Evolutionary conservation across 495 filamentous ascomycete genomes (phyloP), one percentile per base, ranked within the genome.

Genomic region (Penicillium silybi): DNA sequence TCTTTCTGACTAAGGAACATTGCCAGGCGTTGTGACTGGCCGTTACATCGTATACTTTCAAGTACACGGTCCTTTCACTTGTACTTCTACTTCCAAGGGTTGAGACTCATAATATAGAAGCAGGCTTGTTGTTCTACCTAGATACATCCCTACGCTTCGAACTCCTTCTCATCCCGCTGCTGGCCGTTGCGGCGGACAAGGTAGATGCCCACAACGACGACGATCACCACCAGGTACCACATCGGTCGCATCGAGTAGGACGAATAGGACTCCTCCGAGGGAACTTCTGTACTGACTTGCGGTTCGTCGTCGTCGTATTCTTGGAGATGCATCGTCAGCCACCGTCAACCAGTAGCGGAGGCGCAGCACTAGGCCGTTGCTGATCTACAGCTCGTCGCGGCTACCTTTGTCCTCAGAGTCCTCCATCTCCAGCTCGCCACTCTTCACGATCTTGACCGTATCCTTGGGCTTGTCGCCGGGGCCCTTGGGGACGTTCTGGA

Each of bases 391-490:
- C 73, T 97, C 93, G 73, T 86, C 85, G 72, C 95, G 88, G 81
- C 89, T 97, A 98, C 93, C 93, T 98, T 97, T 91, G 51, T 72
- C 66, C 50, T 70, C 66, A 35, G 63, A 48, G 29, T 60, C 56
- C 19, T 90, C 87, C 58, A 92, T 79, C 71, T 83, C 78, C 46
- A 97, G 77, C 81, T 98, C 95, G 62, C 93, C 93, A 71, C 89
- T 92, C 84, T 97, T 95, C 45, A 71, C 84, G 63, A 98, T 95
- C 82, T 88, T 96, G 67, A 99, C 81, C 15, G 76, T 59, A 74
- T 85, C 70, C 50, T 61, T 57, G 46, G 95, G 93, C 66, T 82
- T 90, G 79, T 97, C 89, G 57, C 83, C 81, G 11, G 72, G 44
- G 53, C 68, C 72, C 71, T 89, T 97, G 57, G 79, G 70, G 44